Percentiles rank a stretch among this genome's conserved stretches.
These are phyloP conservation scores for Lagerstroemia speciosa DNA, from an alignment of 345 rosid species.

Conservation along the genomic window DNA sequence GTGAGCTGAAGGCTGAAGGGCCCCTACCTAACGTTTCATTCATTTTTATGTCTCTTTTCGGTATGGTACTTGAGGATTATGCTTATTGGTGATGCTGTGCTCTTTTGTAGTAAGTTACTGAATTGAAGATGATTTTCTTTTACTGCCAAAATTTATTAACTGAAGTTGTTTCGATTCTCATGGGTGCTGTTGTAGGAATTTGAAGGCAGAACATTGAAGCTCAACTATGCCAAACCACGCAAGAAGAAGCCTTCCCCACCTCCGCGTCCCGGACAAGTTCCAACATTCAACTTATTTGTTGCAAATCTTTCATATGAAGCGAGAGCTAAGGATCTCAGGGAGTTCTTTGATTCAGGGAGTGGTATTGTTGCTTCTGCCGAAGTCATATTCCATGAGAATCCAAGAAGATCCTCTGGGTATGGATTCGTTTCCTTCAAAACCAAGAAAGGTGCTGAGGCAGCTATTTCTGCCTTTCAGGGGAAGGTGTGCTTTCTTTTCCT, in stretches of 20 bases:
- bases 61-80: background rate
- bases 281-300: slow-evolving; percentile 58
- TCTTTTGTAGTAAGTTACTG: background rate
- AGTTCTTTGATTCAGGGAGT: slow-evolving; percentile 48
- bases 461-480: slow-evolving; percentile 47
- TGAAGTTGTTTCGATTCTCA: background rate
- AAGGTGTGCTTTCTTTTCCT: slow-evolving; percentile 38
- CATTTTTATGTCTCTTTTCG: background rate
- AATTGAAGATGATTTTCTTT: background rate
- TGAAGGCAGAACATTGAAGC: slow-evolving; percentile 54
- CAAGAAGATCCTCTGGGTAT: slow-evolving; percentile 66
- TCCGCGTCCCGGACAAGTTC: slow-evolving; percentile 21
- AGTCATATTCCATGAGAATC: slow-evolving; percentile 60
- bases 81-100: background rate
- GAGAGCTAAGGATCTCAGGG: slow-evolving; percentile 55
- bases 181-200: slow-evolving; percentile 37
- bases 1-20: background rate
- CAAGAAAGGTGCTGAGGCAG: slow-evolving; percentile 64
- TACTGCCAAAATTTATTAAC: too few species aligned
- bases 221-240: slow-evolving; percentile 49
- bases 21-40: background rate
- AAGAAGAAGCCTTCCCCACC: slow-evolving; percentile 43
- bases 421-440: slow-evolving; percentile 76
- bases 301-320: slow-evolving; percentile 64
- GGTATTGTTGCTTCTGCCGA: slow-evolving; percentile 50